These are phyloP conservation scores for Leccinum pellstonianum DNA, from an alignment of 768 basidiomycete genomes.

Conservation along the genomic window DNA sequence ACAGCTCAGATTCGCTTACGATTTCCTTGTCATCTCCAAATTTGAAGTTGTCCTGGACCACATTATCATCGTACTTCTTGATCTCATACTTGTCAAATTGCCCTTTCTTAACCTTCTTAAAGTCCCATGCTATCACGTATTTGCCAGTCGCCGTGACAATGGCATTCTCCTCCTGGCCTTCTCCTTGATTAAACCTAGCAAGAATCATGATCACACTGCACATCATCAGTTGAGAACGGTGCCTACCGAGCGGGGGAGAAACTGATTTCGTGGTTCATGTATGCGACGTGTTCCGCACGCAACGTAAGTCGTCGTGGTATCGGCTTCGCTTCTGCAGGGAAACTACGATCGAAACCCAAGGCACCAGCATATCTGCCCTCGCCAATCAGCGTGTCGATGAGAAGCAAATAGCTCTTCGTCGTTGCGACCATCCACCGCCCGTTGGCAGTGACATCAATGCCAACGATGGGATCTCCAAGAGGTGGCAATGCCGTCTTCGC, in stretches of 20 bases:
- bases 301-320: constrained; percentile 86
- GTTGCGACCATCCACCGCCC: constrained; percentile 96
- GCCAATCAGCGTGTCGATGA: constrained; percentile 94
- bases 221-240: not conserved
- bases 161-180: constrained; percentile 86
- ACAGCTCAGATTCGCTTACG: constrained; percentile 43
- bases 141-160: constrained; percentile 94
- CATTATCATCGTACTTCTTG: constrained; percentile 91
- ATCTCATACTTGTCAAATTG: constrained; percentile 91
- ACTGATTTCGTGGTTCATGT: constrained; percentile 83
- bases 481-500: constrained; percentile 97
- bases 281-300: constrained; percentile 88
- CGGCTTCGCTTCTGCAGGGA: constrained; percentile 93
- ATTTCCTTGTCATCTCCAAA: constrained; percentile 98
- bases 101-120: constrained; percentile 92
- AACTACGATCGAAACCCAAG: constrained; percentile 89
- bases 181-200: constrained; percentile 86
- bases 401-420: constrained; percentile 87
- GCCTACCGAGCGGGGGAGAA: constrained; percentile 92
- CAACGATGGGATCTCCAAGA: constrained; percentile 91
- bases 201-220: constrained; percentile 2
- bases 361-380: constrained; percentile 82
- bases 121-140: constrained; percentile 97
- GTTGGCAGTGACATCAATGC: constrained; percentile 90
- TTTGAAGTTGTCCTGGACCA: constrained; percentile 97